Percentiles rank a stretch among this genome's conserved stretches.
Conservation (phyloP, 2,329 filamentous ascomycete genomes). For the Beauveria sp. region DNA sequence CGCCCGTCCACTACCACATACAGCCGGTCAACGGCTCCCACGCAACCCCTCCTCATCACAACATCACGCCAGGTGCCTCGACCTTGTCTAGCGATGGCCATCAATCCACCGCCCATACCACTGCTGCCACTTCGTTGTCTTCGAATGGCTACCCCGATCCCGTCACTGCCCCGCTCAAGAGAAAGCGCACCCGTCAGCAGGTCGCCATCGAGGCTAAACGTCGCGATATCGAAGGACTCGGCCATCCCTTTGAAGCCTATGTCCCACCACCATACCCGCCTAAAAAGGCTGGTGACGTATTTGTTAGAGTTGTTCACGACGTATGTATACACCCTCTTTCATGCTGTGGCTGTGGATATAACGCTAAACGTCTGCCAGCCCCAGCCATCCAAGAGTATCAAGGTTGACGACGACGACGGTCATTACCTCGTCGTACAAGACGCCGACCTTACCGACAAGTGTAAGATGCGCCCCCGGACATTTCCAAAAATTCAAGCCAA, state of each 20-base stretch:
- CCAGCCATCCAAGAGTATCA: conserved; percentile 49
- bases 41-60: conserved; percentile 61
- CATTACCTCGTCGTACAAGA: conserved; percentile 93
- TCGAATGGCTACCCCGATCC: conserved; percentile 58
- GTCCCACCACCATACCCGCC: conserved; percentile 80
- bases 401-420: conserved; percentile 92
- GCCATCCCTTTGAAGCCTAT: conserved; percentile 70
- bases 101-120: conserved; percentile 72
- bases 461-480: conserved; percentile 42
- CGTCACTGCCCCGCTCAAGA: conserved; percentile 69
- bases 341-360: background rate
- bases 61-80: conserved; percentile 57
- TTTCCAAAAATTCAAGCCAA: too few species aligned
- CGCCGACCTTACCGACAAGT: conserved; percentile 78
- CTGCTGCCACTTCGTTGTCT: conserved; percentile 74
- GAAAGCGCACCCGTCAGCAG: conserved; percentile 79
- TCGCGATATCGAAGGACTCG: conserved; percentile 62
- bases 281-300: conserved; percentile 79
- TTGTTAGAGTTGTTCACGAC: conserved; percentile 54
- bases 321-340: conserved; percentile 36
- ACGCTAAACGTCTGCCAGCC: conserved; percentile 8
- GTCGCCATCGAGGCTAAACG: conserved; percentile 75
- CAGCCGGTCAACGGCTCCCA: conserved; percentile 57
- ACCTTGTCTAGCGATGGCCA: conserved; percentile 79
- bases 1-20: conserved; percentile 53